phyloP scores from a whole-genome alignment of 2,329 filamentous ascomycete species.

The Ophiostoma triangulosporum region DNA sequence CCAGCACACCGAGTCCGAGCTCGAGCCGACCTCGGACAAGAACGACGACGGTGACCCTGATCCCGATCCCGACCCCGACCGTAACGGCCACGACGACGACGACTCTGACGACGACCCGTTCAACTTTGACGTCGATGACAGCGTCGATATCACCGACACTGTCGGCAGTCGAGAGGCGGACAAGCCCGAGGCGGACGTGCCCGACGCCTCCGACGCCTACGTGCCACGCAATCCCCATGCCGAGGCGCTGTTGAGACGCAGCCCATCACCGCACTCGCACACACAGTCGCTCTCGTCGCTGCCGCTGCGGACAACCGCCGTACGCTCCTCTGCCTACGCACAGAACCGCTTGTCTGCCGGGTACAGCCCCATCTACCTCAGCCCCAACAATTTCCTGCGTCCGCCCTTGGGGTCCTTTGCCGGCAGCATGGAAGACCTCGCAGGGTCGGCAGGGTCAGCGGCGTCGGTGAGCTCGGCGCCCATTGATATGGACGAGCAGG shows the following conservation, averaged over 20 bases:
- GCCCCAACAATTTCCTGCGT: constrained; percentile 5
- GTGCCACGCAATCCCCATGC: constrained; percentile 11
- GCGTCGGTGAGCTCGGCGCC: constrained; percentile 4
- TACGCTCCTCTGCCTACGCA: not conserved
- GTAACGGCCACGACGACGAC: not conserved
- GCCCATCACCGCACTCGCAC: constrained; percentile 6
- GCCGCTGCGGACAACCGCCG: not conserved
- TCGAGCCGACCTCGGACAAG: constrained; percentile 9
- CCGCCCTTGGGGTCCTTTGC: not conserved
- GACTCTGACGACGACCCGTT: constrained; percentile 5
- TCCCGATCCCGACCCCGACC: no score
- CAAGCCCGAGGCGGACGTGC: not conserved
- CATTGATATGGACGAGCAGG: not conserved
- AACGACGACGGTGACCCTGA: constrained; percentile 3
- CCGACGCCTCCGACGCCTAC: not conserved
- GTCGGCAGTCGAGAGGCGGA: no score
- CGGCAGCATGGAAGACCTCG: constrained; percentile 7
- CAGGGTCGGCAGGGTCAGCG: no score
- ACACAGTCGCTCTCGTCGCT: not conserved
- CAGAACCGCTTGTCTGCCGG: not conserved
- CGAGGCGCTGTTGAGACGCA: constrained; percentile 12
- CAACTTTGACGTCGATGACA: constrained; percentile 2
- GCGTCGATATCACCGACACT: not conserved
- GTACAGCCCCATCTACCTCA: not conserved
- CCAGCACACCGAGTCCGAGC: no score